Base-by-base conservation (phyloP, 306 rosid species). In the Spatholobus suberectus region DNA sequence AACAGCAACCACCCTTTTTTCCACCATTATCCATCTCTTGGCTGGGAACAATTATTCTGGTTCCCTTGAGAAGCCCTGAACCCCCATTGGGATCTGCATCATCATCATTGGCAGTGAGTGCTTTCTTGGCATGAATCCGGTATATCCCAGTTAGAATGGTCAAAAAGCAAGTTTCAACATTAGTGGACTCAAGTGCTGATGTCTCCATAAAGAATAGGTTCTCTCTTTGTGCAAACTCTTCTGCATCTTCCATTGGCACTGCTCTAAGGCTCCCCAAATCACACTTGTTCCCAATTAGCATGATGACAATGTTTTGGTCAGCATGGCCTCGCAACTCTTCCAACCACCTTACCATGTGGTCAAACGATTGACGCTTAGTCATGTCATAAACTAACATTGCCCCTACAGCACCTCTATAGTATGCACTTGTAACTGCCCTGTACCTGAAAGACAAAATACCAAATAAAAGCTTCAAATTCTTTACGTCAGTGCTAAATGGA, bases 151-250 rank as follows among this genome's bases (percentile, higher is more conserved):
- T 86, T 71, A 95, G 81, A 75, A 95, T 87, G 0, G 94, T 93
- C 49, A 95, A 78, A 74, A 95, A 95, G 18, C 97, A 90, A 7
- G 97, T 89, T 73, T 95, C 98, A 10, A 95, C 97, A 49, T 95
- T 95, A 34, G 97, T 95, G 40, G 98, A 82, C 73, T 95, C 94
- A 7, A 93, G 93, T 26, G 98, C 98, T 12, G 97, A 95, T 66
- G 97, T 95, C 87, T 95, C 98, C 96, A 89, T 95, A 51, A 95
- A 95, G 86, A 95, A 95, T 11, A 95, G 89, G 79, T 95, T 95
- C 83, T 95, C 98, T 84, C 95, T 87, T 83, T 93, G 90, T 8
- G 98, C 98, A 68, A 93, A 92, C 79, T 95, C 98, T 55, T 95
- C 94, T 11, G 97, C 97, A 49, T 95, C 98, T 88, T 93, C 98